Evolutionary conservation across 2,329 filamentous ascomycete genomes (phyloP), one percentile per base, ranked within the genome.

Genomic region (Gyromitra esculenta): DNA sequence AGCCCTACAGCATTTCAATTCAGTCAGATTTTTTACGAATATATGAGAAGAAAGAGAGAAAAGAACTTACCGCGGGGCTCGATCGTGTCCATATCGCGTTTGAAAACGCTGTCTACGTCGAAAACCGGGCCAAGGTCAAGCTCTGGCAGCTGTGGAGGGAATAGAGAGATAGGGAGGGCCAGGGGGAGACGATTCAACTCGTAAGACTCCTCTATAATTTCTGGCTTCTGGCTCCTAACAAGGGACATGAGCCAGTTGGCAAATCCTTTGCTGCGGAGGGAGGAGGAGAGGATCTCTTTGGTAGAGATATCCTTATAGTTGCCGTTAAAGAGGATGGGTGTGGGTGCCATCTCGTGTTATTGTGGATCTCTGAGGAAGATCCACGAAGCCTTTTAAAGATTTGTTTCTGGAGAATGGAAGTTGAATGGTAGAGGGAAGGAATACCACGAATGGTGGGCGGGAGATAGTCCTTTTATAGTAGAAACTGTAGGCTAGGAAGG

Each of bases 41-140:
- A 4, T 21, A n/a, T 59, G 11, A 9, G 8, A 15, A 5, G n/a
- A 11, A 21, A 9, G 2, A 2, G 45, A 1, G 9, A 2, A 9
- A 13, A 6, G n/a, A 50, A 68, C 52, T 59, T 52, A 68, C 65
- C 45, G 11, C 11, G 52, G 11, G 11, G 31, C 11, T 68, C 8
- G 50, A 11, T 3, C 5, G 37, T 15, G 4, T n/a, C 8, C 1
- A 45, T 9, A 57, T 57, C 39, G 35, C 65, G 65, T 15, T 41
- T 48, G 15, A 68, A 59, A 8, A 59, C 41, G 39, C 11, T 15
- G n/a, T 39, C 56, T 1, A 54, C 11, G 8, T 50, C 37, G n/a
- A 70, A 62, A 35, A 31, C n/a, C 8, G 54, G 56, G 13, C 67
- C 56, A 18, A 70, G 41, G 41, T 70, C 67, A 41, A 70, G 31